Evolutionary conservation across 2,329 filamentous ascomycete genomes (phyloP).

Genomic region (Paraconiothyrium sp.): DNA sequence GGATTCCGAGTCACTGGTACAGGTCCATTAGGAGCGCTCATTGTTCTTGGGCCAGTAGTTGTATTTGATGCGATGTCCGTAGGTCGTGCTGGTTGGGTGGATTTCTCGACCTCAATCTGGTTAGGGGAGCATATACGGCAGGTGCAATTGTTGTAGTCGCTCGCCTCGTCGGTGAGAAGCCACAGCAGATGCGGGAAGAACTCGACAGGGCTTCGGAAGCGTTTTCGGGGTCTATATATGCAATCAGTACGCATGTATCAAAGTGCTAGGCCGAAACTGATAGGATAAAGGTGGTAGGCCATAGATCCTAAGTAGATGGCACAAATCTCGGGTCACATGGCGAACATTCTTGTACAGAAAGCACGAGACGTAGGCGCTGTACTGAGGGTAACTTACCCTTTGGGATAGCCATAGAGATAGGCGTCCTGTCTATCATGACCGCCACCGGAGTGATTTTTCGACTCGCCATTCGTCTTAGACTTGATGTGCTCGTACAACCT

Average conservation of each 20-base stretch:
- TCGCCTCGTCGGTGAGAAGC: conserved; percentile 63
- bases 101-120: conserved; percentile 56
- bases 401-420: conserved; percentile 68
- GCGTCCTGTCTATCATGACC: conserved; percentile 66
- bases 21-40: conserved; percentile 39
- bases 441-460: conserved; percentile 60
- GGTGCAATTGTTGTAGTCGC: conserved; percentile 64
- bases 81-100: conserved; percentile 30
- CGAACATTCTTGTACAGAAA: too few relatives aligned
- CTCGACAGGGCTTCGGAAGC: conserved; percentile 66
- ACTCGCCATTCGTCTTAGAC: conserved; percentile 59
- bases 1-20: conserved; percentile 29
- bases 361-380: neutral
- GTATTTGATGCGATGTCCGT: conserved; percentile 33
- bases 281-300: neutral
- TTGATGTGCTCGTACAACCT: conserved; percentile 67
- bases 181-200: conserved; percentile 69
- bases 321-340: too few relatives aligned
- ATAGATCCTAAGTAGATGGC: too few relatives aligned
- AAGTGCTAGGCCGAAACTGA: neutral
- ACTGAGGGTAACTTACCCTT: conserved; percentile 44
- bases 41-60: conserved; percentile 24
- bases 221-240: conserved; percentile 56
- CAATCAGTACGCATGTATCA: neutral
- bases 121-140: conserved; percentile 67